Percentiles rank a stretch among this genome's conserved stretches.
These are phyloP conservation scores for Saccharomycopsis schoenii DNA, from an alignment of 805 yeast species.

Conservation along the genomic window DNA sequence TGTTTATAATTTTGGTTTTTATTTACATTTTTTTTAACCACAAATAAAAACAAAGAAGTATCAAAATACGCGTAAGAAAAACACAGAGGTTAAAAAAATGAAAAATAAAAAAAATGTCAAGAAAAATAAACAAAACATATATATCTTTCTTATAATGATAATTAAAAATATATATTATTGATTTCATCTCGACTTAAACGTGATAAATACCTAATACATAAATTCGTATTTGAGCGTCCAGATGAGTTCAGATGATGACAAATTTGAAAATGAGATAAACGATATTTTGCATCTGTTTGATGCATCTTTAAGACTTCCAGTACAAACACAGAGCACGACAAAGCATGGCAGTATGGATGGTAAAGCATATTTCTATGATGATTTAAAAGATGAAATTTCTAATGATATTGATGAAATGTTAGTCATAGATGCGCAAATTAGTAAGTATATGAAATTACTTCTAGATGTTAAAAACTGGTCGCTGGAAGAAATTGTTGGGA, in stretches of 20 bases:
- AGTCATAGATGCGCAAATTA: neutral
- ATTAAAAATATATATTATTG: neutral
- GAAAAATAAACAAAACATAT: neutral
- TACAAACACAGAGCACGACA: neutral
- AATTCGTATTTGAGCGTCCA: neutral
- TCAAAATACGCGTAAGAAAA: neutral
- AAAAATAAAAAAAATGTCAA: neutral
- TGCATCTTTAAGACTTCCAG: neutral
- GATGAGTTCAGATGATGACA: neutral
- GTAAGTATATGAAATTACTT: neutral
- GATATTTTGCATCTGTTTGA: slow-evolving; percentile 5
- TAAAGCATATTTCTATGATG: neutral
- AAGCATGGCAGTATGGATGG: neutral
- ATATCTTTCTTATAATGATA: neutral
- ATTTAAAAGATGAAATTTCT: neutral
- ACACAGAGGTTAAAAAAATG: neutral
- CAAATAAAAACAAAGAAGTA: neutral
- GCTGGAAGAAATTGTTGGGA: neutral
- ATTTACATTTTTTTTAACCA: neutral
- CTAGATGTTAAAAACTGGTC: neutral
- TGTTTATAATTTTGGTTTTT: neutral
- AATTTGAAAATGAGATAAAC: slow-evolving; percentile 8
- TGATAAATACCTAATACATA: no score
- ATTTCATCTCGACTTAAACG: no score
- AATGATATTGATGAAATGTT: neutral